Conservation (phyloP, 805 yeast genomes). For the Cyberlindnera bimundalis region DNA sequence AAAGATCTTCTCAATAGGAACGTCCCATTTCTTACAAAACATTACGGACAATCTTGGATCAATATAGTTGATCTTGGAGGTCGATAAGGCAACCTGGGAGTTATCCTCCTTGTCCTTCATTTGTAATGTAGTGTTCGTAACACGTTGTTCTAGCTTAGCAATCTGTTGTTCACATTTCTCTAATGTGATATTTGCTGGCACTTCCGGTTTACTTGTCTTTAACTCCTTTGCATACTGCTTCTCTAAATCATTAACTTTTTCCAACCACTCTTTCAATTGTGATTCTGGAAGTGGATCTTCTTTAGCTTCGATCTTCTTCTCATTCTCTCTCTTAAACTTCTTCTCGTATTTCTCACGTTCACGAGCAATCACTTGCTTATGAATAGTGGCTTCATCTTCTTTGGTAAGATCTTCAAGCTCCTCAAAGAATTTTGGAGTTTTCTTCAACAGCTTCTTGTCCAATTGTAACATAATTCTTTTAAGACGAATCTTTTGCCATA, state of each 20-base stretch:
- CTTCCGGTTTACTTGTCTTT: slow-evolving; percentile 53
- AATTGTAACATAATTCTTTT: slow-evolving; percentile 67
- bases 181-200: slow-evolving; percentile 43
- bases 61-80: slow-evolving; percentile 91
- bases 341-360: slow-evolving; percentile 62
- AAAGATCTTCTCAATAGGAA: slow-evolving; percentile 89
- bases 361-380: slow-evolving; percentile 55
- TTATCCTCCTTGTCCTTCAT: slow-evolving; percentile 91
- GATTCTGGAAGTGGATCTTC: slow-evolving; percentile 50
- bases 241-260: slow-evolving; percentile 49
- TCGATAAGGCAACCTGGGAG: slow-evolving; percentile 87
- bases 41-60: slow-evolving; percentile 90
- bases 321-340: slow-evolving; percentile 74
- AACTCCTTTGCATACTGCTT: slow-evolving; percentile 55
- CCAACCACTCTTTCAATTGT: slow-evolving; percentile 56
- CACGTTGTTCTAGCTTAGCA: slow-evolving; percentile 68
- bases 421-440: slow-evolving; percentile 55
- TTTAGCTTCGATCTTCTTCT: slow-evolving; percentile 58
- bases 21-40: slow-evolving; percentile 80
- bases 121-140: slow-evolving; percentile 64
- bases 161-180: slow-evolving; percentile 74
- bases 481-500: slow-evolving; percentile 76
- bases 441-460: slow-evolving; percentile 50
- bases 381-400: slow-evolving; percentile 60
- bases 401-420: slow-evolving; percentile 65